Conservation (phyloP, 2,329 filamentous ascomycete genomes). For the Gnomoniopsis smithogilvyi region DNA sequence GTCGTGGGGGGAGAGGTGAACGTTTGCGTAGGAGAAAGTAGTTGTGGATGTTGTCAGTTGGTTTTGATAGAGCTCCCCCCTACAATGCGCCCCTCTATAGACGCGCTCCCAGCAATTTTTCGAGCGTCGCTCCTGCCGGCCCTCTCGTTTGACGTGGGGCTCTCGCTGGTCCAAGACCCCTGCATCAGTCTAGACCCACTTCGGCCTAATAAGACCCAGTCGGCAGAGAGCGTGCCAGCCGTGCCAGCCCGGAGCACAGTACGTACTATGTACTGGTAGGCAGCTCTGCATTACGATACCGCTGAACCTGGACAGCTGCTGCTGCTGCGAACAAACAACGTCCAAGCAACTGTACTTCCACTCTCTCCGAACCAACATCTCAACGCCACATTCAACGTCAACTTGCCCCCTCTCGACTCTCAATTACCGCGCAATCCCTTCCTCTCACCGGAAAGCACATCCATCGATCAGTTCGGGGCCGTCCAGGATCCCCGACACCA, state of each 20-base stretch:
- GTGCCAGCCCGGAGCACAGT: background rate
- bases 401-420: conserved; percentile 13
- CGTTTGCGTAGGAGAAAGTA: background rate
- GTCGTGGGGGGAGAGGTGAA: conserved; percentile 15
- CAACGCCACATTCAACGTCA: background rate
- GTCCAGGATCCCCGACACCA: conserved; percentile 17
- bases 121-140: conserved; percentile 1
- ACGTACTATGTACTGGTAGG: conserved; percentile 10
- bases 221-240: background rate
- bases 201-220: conserved; percentile 6
- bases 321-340: conserved; percentile 1
- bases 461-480: background rate
- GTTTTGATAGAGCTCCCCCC: conserved; percentile 1
- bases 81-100: background rate
- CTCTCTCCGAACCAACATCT: conserved; percentile 4
- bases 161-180: background rate
- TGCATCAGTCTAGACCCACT: background rate
- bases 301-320: conserved; percentile 1
- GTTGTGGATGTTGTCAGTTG: conserved; percentile 6
- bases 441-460: background rate
- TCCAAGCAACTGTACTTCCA: background rate
- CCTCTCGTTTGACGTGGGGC: background rate
- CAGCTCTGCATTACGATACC: conserved; percentile 19
- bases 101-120: conserved; percentile 6
- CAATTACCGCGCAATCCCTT: conserved; percentile 24